Conservation (phyloP, 2,329 filamentous ascomycete species). For the Apiospora pterosperma region DNA sequence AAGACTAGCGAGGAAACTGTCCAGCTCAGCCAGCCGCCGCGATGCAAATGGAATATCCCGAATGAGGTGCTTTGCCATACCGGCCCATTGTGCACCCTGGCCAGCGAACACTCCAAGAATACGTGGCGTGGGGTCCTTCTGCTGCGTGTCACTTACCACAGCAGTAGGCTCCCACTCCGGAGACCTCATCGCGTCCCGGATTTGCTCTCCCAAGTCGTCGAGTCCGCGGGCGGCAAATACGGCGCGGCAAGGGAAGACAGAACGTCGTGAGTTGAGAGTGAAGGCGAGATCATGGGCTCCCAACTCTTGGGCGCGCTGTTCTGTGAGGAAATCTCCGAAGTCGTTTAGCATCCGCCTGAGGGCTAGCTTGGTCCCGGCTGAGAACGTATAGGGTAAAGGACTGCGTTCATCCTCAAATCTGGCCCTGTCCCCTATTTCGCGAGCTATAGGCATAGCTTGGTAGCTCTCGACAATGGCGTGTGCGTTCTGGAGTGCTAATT, state of each 20-base stretch:
- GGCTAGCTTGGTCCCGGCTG: background rate
- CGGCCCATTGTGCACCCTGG: conserved; percentile 30
- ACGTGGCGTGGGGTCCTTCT: background rate
- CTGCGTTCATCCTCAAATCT: background rate
- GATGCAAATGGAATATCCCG: background rate
- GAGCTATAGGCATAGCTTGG: background rate
- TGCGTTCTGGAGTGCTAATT: background rate
- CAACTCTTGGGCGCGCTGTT: background rate
- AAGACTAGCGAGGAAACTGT: background rate
- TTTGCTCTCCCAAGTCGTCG: background rate
- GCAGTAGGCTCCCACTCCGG: background rate
- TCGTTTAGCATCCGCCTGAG: background rate
- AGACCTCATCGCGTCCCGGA: background rate
- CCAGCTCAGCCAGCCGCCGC: background rate
- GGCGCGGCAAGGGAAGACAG: background rate
- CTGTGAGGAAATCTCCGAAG: background rate
- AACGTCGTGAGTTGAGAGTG: background rate
- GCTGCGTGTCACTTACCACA: background rate
- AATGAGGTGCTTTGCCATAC: conserved; percentile 23
- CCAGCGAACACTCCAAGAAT: conserved; percentile 31
- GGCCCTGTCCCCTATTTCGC: background rate
- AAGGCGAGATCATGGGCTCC: background rate
- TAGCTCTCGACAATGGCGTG: background rate
- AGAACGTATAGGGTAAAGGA: background rate
- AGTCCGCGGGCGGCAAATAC: background rate